These are phyloP conservation scores for Albatrellus sp. DNA, from an alignment of 1,284 basidiomycete species.

Conservation along the genomic window DNA sequence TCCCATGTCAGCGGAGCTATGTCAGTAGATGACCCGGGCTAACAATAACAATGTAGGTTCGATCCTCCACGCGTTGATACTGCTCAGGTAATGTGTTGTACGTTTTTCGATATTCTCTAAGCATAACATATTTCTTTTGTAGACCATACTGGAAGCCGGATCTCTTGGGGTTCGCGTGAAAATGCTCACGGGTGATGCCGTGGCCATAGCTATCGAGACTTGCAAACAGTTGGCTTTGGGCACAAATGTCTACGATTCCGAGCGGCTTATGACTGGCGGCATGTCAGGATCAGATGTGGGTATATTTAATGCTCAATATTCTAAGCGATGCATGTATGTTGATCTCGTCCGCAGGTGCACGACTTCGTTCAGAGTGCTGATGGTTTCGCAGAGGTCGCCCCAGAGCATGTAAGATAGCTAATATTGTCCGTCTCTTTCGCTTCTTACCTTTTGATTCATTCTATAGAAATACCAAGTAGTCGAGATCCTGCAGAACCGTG, in stretches of 20 bases:
- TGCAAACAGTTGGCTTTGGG: slow-evolving; percentile 24
- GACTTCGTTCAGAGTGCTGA: slow-evolving; percentile 41
- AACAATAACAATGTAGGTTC: slow-evolving; percentile 25
- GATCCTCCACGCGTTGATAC: slow-evolving; percentile 43
- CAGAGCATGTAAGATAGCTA: slow-evolving; percentile 24
- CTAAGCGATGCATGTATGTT: neutral
- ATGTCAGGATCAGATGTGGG: slow-evolving; percentile 39
- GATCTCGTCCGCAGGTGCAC: slow-evolving; percentile 9
- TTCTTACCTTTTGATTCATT: neutral
- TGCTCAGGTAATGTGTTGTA: slow-evolving; percentile 13
- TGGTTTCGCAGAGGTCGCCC: slow-evolving; percentile 45
- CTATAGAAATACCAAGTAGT: slow-evolving; percentile 28
- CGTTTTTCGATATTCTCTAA: neutral
- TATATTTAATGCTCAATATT: slow-evolving; percentile 10
- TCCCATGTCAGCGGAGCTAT: slow-evolving; percentile 8
- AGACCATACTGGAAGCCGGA: slow-evolving; percentile 38
- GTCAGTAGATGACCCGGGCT: slow-evolving; percentile 19
- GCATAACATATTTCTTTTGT: neutral
- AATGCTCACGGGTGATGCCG: slow-evolving; percentile 47
- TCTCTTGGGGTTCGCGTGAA: slow-evolving; percentile 39
- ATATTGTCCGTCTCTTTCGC: neutral
- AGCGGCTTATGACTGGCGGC: slow-evolving; percentile 36
- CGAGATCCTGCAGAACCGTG: slow-evolving; percentile 36
- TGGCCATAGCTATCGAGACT: slow-evolving; percentile 43
- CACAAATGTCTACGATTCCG: slow-evolving; percentile 43